Conservation (phyloP, 192 early-diverging fungal genomes). For the Backusella mclennaniae region DNA sequence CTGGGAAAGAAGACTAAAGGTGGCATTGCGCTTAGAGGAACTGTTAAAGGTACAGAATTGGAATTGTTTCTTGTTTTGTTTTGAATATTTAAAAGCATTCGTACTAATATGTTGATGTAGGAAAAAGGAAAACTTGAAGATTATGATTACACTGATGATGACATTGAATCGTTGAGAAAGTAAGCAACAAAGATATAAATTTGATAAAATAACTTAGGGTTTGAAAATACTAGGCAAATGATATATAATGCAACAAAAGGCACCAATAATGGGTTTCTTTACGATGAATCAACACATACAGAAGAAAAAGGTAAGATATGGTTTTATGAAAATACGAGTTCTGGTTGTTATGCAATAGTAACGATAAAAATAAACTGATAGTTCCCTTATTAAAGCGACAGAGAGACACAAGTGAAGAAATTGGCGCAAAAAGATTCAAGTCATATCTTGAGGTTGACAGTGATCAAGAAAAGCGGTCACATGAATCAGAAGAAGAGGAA, state of each 20-base stretch:
- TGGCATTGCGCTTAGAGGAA: conserved; percentile 50
- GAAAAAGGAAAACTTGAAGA: conserved; percentile 21
- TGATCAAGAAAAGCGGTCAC: conserved; percentile 7
- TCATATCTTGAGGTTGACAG: background rate
- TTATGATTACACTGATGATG: conserved; percentile 13
- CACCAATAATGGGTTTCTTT: background rate
- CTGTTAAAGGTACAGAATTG: conserved; percentile 39
- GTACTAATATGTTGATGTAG: background rate
- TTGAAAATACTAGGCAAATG: conserved; percentile 7
- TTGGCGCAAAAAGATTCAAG: conserved; percentile 1
- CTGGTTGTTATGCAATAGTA: background rate
- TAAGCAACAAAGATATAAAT: background rate
- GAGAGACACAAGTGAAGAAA: conserved; percentile 2
- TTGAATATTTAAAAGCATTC: background rate
- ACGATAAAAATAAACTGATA: background rate
- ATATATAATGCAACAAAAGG: background rate
- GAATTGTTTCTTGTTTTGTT: background rate
- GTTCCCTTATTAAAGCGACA: background rate
- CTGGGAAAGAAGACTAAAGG: conserved; percentile 43
- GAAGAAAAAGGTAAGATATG: background rate
- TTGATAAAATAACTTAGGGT: background rate
- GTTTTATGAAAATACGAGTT: background rate
- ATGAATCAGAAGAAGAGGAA: conserved; percentile 30
- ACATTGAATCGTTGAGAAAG: conserved; percentile 14
- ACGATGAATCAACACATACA: background rate